phyloP scores from a whole-genome alignment of 495 filamentous ascomycete species.

The Penicillium riverlandense region DNA sequence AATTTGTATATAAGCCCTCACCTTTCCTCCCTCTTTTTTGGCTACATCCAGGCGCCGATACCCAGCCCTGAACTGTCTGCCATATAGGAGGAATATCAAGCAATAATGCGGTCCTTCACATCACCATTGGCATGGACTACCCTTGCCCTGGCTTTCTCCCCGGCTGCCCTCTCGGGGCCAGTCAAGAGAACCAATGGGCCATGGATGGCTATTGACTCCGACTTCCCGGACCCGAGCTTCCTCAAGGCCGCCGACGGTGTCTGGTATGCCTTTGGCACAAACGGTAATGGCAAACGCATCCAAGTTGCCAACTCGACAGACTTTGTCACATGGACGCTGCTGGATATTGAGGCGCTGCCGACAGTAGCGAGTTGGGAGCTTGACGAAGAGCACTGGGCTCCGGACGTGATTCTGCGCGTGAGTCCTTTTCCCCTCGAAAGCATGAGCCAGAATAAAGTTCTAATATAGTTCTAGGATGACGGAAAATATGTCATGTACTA shows the following conservation, averaged over 20 bases:
- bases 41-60: too few relatives aligned
- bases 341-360: constrained; percentile 33
- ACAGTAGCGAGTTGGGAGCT: constrained; percentile 26
- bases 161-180: too few relatives aligned
- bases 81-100: too few relatives aligned
- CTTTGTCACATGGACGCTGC: constrained; percentile 26
- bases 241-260: neutral
- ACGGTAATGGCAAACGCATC: constrained; percentile 23
- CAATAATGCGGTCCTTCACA: too few relatives aligned
- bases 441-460: neutral
- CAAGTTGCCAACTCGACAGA: constrained; percentile 29
- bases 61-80: too few relatives aligned
- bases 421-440: constrained; percentile 1
- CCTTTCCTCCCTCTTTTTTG: too few relatives aligned
- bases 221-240: neutral
- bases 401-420: constrained; percentile 33
- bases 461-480: constrained; percentile 18
- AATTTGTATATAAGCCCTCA: too few relatives aligned
- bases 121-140: too few relatives aligned
- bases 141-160: too few relatives aligned
- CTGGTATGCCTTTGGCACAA: constrained; percentile 21
- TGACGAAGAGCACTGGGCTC: constrained; percentile 28
- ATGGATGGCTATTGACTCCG: constrained; percentile 2
- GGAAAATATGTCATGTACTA: constrained; percentile 55
- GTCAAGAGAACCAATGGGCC: constrained; percentile 14